These are phyloP conservation scores for Colletotrichum sansevieriae DNA, from an alignment of 2,329 filamentous ascomycete species.

Conservation along the genomic window DNA sequence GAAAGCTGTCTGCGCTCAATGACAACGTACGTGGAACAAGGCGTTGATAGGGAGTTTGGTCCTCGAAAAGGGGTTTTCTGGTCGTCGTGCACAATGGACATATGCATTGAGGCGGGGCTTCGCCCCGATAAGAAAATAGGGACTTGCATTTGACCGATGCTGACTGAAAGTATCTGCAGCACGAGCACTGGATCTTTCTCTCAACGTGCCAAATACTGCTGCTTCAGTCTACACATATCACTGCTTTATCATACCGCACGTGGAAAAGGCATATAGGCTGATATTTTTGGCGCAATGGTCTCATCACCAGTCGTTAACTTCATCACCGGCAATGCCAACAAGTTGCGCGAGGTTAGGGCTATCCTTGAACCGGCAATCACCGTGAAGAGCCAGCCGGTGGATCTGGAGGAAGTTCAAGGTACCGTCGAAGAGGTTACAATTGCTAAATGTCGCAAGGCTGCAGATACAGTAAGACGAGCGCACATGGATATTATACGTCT, in stretches of 20 bases:
- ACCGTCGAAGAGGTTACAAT: constrained; percentile 90
- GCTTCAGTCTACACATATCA: no score
- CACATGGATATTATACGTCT: neutral
- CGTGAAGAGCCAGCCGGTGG: constrained; percentile 80
- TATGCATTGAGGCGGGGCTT: constrained; percentile 9
- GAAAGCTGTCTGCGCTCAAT: no score
- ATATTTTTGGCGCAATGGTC: constrained; percentile 51
- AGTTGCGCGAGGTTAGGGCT: constrained; percentile 88
- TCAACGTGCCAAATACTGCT: no score
- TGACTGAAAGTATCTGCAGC: no score
- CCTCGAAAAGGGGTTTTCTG: neutral
- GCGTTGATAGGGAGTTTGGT: no score
- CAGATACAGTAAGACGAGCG: constrained; percentile 72
- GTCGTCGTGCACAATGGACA: neutral
- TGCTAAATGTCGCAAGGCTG: constrained; percentile 88
- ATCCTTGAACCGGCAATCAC: constrained; percentile 83
- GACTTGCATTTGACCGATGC: no score
- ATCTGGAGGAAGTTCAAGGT: constrained; percentile 92
- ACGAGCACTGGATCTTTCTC: no score
- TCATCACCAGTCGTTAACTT: constrained; percentile 76
- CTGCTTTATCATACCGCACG: no score
- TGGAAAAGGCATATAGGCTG: no score
- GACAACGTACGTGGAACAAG: no score
- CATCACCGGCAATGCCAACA: constrained; percentile 97
- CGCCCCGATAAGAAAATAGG: constrained; percentile 2